Evolutionary conservation across 495 filamentous ascomycete genomes (phyloP).

Genomic region (Staphylotrichum tortipilum): DNA sequence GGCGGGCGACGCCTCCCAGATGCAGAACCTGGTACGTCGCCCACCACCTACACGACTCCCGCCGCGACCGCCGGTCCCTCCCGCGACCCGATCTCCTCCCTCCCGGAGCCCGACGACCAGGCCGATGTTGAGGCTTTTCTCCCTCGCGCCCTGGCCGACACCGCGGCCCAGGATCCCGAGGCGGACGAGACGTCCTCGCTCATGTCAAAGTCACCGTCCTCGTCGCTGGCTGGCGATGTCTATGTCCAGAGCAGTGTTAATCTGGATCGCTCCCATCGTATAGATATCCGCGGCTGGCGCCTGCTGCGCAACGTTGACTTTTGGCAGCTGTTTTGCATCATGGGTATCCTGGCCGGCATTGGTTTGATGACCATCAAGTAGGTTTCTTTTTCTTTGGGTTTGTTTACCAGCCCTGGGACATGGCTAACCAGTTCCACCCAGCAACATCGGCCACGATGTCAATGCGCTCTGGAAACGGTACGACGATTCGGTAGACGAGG

Average conservation of each 20-base stretch:
- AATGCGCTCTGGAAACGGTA: constrained; percentile 69
- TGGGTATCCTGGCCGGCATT: constrained; percentile 84
- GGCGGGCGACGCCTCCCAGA: constrained; percentile 21
- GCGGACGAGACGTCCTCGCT: constrained; percentile 77
- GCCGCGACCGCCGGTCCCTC: constrained; percentile 15
- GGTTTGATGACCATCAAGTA: constrained; percentile 99
- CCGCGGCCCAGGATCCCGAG: constrained; percentile 24
- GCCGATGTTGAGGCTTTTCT: constrained; percentile 31
- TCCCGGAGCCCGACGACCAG: constrained; percentile 15
- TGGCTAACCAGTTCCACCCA: constrained; percentile 42
- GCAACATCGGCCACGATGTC: constrained; percentile 94
- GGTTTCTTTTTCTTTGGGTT: constrained; percentile 25
- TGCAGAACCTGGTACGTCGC: constrained; percentile 64
- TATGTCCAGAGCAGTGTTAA: constrained; percentile 46
- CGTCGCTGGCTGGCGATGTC: constrained; percentile 39
- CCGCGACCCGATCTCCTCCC: neutral
- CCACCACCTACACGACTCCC: constrained; percentile 26
- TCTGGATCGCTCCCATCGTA: constrained; percentile 52
- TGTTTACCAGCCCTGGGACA: neutral
- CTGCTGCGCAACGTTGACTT: constrained; percentile 73
- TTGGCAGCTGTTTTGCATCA: constrained; percentile 78
- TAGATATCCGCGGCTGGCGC: constrained; percentile 83
- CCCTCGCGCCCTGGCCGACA: constrained; percentile 25
- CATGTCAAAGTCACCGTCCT: constrained; percentile 50
- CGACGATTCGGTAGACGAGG: constrained; percentile 59